Evolutionary conservation across 164 flowering plant species (phyloP), one percentile per base, ranked within the genome.

Genomic region (Saururus chinensis): DNA sequence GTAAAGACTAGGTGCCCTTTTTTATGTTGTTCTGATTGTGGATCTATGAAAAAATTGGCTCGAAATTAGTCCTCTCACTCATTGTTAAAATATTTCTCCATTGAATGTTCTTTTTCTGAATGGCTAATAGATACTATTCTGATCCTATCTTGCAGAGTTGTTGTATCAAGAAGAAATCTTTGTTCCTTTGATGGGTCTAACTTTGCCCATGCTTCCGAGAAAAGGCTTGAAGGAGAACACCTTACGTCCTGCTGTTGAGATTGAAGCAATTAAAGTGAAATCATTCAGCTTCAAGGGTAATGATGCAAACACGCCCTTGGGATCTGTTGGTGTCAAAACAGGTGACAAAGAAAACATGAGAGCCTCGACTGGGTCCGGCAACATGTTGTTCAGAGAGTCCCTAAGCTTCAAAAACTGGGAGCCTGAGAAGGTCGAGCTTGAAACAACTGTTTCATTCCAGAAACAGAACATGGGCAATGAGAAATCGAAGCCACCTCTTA

Each of bases 391-490:
- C 0, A 57, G 51, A 53, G 67, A 64, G 30, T 61, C 74, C 1
- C 12, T 71, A 17, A 77, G 75, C 70, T 77, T 74, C 65, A 74
- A 72, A 60, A 73, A 72, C 4, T 65, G 72, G 76, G 81, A 76
- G 62, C 64, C 73, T 23, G 57, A 41, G 12, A 61, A 67, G 16
- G 7, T 58, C n/a, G 57, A 70, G 40, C 57, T 71, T 42, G 70
- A 73, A 63, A 58, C 64, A 0, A 53, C 74, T 53, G 59, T 67
- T 72, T 71, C 76, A 26, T 63, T 74, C 62, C 69, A 69, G 68
- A 58, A 67, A 17, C 57, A 42, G 7, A 61, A 66, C 37, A 2
- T 65, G 21, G 55, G 57, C 37, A 51, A 53, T 6, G 51, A 55
- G 22, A 54, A 60, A 40, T 24, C 53, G 22, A 37, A 45, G 22